Evolutionary conservation across 495 filamentous ascomycete genomes (phyloP), one percentile per base, ranked within the genome.

Genomic region (Polyplosphaeria fusca): DNA sequence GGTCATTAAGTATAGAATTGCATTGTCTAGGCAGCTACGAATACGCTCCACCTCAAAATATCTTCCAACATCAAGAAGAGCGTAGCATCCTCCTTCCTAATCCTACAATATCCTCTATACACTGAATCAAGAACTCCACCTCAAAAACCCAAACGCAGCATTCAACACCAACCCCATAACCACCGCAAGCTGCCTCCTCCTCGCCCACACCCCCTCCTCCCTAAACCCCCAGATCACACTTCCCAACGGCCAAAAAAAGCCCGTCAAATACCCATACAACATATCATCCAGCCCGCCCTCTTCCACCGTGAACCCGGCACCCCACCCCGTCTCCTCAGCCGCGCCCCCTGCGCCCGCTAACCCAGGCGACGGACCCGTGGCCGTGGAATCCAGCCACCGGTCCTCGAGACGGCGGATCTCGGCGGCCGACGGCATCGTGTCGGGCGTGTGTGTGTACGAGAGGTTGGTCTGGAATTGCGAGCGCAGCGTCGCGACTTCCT

Each of bases 241-340:
- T 0, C 86, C 90, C 39, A 97, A 68, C 24, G 93, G 91, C 84
- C 91, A 98, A 68, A 98, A 85, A 73, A 96, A 96, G 19, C 93
- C 93, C 66, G 91, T 88, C 23, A 93, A 72, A 65, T 87, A 89
- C 1, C 91, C 93, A 74, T 82, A 87, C 61, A 96, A 78, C 79
- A 95, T 82, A 70, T 94, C 87, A 70, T 95, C 91, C 37, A 93
- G 77, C 3, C 68, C 69, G 60, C 73, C 72, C 18, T 72, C 78
- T 39, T 86, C 83, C 49, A 76, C 80, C n/a, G 75, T 75, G 24
- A 63, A 61, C 7, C 60, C 64, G 2, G 57, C 58, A 19, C 67
- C 61, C 65, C 67, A 67, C 5, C 55, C 66, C 66, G 65, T 39
- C 71, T 22, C 67, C 70, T 13, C 60, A 73, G 22, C 67, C 71